Evolutionary conservation across 192 early-diverging fungal species (phyloP), one percentile per base, ranked within the genome.

Genomic region (Radiomyces spectabilis): DNA sequence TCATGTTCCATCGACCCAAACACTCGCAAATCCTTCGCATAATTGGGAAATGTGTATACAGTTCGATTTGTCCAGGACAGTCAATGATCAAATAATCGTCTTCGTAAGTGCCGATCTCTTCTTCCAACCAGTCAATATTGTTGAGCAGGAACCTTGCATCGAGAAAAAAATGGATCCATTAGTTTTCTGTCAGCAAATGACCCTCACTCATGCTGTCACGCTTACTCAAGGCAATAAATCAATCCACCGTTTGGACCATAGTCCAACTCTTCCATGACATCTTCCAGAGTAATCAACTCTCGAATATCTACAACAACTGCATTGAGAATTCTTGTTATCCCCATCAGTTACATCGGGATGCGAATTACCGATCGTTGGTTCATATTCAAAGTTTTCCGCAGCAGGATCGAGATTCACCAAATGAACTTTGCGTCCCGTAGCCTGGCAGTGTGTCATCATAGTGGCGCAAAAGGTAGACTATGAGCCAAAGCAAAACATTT

Each of bases 81-180:
- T 99, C 96, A 42, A 99, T 82, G 40, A 99, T 93, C 38, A 98
- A 71, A 59, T 97, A 97, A 62, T 99, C 96, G 61, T 99, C 93
- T 32, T 93, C 92, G 51, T 85, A 95, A 46, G 82, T 77, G 7
- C 88, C 84, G 5, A 97, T 73, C 68, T 93, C 87, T 39, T 97
- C 92, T 71, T 97, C 94, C 19, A 99, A 68, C 91, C 95, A 99
- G 65, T 99, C 93, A 27, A 97, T 58, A 63, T 99, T 99, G 41
- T 95, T 86, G 58, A 93, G 72, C 30, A 99, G 71, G 71, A 93
- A 93, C 55, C 76, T 81, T n/a, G n/a, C n/a, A n/a, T n/a, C n/a
- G 40, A 19, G 13, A 34, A 24, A 6, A 49, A 39, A 13, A 16
- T 6, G 16, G 58, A 41, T 15, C 10, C n/a, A n/a, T 48, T 15